phyloP scores from a whole-genome alignment of 176 grass and related monocot species.

The Poa pratensis region DNA sequence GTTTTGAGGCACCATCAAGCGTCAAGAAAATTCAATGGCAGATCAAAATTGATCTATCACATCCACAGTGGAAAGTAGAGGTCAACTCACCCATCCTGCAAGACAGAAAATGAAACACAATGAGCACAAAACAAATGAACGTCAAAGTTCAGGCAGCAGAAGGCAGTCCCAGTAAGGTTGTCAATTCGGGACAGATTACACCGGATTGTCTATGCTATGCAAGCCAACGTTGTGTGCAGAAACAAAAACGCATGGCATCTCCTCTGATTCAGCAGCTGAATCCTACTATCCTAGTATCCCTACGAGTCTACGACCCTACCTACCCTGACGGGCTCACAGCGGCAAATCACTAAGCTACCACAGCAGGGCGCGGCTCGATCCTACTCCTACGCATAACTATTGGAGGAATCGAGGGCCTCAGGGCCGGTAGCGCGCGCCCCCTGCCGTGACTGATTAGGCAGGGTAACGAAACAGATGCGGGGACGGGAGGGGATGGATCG shows the following conservation, averaged over 20 bases:
- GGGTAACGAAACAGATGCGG: not conserved
- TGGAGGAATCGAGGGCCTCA: not conserved
- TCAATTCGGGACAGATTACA: conserved; percentile 9
- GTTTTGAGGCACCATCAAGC: not conserved
- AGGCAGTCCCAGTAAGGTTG: not conserved
- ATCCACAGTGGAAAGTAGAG: conserved; percentile 5
- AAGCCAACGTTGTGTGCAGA: not conserved
- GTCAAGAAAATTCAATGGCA: conserved; percentile 1
- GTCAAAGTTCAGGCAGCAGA: not conserved
- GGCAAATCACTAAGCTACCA: not conserved
- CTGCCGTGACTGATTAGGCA: not conserved
- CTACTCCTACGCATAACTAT: not conserved
- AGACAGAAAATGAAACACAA: not conserved
- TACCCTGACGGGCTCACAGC: not conserved
- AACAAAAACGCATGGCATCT: not conserved
- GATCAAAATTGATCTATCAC: not conserved
- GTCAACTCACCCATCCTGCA: conserved; percentile 83
- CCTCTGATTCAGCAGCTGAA: not conserved
- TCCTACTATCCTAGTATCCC: not conserved
- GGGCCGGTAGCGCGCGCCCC: not conserved
- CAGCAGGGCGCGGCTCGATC: not conserved
- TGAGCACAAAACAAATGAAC: conserved; percentile 5
- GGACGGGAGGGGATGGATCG: not conserved
- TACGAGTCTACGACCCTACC: too few relatives aligned
- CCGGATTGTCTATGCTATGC: not conserved